phyloP scores from a whole-genome alignment of 1,284 basidiomycete genomes.

The Tremellales sp. region DNA sequence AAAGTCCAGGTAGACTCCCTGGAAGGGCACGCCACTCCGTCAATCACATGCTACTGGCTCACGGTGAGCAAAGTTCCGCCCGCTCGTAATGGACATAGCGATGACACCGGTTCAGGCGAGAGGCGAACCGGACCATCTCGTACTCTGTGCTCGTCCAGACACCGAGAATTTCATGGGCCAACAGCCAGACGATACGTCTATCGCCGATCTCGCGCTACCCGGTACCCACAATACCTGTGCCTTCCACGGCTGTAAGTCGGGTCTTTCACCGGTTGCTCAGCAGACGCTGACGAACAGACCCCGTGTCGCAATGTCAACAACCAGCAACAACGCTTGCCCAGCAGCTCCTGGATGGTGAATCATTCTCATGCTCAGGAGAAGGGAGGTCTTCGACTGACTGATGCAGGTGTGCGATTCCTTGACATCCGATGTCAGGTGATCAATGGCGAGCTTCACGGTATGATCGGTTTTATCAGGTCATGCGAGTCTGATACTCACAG shows the following conservation, averaged over 20 bases:
- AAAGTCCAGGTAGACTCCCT: no score
- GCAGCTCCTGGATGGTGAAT: slow-evolving; percentile 50
- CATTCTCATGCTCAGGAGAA: slow-evolving; percentile 59
- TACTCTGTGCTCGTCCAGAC: slow-evolving; percentile 14
- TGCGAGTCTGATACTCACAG: neutral
- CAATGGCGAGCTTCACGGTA: slow-evolving; percentile 50
- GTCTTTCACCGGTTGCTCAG: slow-evolving; percentile 44
- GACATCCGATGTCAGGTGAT: slow-evolving; percentile 74
- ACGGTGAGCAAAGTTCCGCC: no score
- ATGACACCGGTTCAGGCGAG: no score
- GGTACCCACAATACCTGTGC: slow-evolving; percentile 53
- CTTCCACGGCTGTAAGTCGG: slow-evolving; percentile 49
- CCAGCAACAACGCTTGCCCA: slow-evolving; percentile 29
- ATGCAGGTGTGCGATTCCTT: slow-evolving; percentile 68
- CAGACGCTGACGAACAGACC: slow-evolving; percentile 16
- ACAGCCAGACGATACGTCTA: slow-evolving; percentile 59
- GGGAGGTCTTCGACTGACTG: slow-evolving; percentile 52
- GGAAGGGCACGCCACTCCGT: no score
- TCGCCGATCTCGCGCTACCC: slow-evolving; percentile 69
- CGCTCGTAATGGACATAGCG: no score
- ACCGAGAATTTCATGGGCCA: slow-evolving; percentile 25
- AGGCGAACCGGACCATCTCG: no score
- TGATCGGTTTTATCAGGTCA: no score
- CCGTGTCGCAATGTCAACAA: slow-evolving; percentile 47
- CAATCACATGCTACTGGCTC: no score